Evolutionary conservation across 179 eudicot species (phyloP).

Genomic region (Beta lomatogona): DNA sequence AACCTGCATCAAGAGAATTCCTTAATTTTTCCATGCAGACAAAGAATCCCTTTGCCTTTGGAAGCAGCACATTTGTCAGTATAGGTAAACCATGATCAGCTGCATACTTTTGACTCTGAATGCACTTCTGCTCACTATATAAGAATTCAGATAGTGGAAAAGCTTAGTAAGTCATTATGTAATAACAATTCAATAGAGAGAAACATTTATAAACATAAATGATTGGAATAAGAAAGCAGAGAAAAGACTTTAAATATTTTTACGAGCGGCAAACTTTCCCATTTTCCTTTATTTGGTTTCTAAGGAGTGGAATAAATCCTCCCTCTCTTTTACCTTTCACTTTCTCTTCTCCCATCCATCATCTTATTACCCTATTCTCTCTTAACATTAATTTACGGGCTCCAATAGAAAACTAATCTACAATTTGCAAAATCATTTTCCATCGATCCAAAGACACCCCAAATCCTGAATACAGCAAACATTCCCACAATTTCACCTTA

Average conservation of each 20-base stretch:
- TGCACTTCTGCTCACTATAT: conserved; percentile 69
- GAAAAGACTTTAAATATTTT: no score
- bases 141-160: conserved; percentile 2
- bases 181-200: background rate
- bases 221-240: no score
- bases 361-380: no score
- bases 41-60: conserved; percentile 74
- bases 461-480: background rate
- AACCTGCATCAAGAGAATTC: conserved; percentile 83
- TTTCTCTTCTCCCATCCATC: no score
- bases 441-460: background rate
- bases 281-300: no score
- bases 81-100: conserved; percentile 69
- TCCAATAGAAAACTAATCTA: no score
- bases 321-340: no score
- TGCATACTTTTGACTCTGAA: conserved; percentile 67
- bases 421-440: no score
- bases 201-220: background rate
- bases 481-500: background rate
- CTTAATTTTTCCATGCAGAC: conserved; percentile 68
- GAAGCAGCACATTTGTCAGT: conserved; percentile 76
- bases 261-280: no score
- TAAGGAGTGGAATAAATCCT: no score
- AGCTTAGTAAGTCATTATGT: background rate
- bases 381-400: no score